phyloP scores from a whole-genome alignment of 2,329 filamentous ascomycete genomes.

The Ophiocordyceps camponoti-leonardi region DNA sequence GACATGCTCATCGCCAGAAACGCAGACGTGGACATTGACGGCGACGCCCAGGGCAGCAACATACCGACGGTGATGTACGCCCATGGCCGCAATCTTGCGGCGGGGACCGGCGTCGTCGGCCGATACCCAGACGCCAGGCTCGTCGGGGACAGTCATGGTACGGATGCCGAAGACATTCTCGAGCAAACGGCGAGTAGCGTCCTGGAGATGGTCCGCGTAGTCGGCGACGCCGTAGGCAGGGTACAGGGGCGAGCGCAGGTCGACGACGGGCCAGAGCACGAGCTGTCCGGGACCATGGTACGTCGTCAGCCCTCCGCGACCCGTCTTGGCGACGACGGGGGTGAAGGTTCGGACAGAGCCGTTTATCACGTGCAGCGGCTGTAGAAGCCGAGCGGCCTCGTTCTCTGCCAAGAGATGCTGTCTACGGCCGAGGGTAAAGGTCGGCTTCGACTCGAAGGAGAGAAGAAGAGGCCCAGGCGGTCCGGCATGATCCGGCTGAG shows the following conservation, averaged over 20 bases:
- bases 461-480: slow-evolving; percentile 54
- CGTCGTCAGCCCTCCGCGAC: slow-evolving; percentile 80
- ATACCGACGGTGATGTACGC: slow-evolving; percentile 76
- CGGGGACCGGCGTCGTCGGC: slow-evolving; percentile 8
- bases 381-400: slow-evolving; percentile 27
- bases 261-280: slow-evolving; percentile 83
- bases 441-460: slow-evolving; percentile 66
- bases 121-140: slow-evolving; percentile 72
- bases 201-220: slow-evolving; percentile 67
- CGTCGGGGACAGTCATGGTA: slow-evolving; percentile 43
- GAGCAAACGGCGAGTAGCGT: slow-evolving; percentile 53
- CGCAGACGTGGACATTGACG: slow-evolving; percentile 54
- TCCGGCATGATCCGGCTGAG: slow-evolving; percentile 8
- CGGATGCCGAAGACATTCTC: slow-evolving; percentile 35
- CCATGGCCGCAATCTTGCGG: slow-evolving; percentile 75
- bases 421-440: slow-evolving; percentile 80
- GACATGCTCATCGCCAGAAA: slow-evolving; percentile 14
- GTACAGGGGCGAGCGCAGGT: slow-evolving; percentile 46
- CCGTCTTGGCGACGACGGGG: slow-evolving; percentile 51
- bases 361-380: slow-evolving; percentile 17
- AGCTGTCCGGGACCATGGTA: slow-evolving; percentile 92
- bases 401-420: slow-evolving; percentile 34
- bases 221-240: slow-evolving; percentile 47
- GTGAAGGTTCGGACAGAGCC: slow-evolving; percentile 17
- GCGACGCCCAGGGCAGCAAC: slow-evolving; percentile 75